phyloP scores from a whole-genome alignment of 1,139 yeast genomes.

The Yamadazyma triangularis region DNA sequence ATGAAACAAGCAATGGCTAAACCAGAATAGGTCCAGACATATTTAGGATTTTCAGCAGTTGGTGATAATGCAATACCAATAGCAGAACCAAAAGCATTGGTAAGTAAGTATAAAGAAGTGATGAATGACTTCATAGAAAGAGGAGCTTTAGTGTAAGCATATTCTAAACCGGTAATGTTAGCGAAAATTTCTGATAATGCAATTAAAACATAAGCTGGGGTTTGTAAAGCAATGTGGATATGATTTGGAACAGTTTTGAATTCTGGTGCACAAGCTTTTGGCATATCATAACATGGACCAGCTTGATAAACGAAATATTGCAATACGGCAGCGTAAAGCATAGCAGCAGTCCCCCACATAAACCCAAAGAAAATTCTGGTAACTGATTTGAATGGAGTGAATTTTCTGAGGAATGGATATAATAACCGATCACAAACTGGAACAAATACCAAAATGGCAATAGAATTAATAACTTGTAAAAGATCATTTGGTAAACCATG shows the following conservation, averaged over 20 bases:
- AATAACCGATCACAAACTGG: conserved; percentile 52
- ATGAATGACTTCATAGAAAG: conserved; percentile 60
- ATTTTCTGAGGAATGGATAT: conserved; percentile 53
- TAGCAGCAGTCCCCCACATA: conserved; percentile 62
- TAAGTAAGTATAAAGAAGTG: conserved; percentile 57
- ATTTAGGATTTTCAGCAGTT: conserved; percentile 61
- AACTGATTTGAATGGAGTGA: conserved; percentile 62
- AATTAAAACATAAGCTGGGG: conserved; percentile 60
- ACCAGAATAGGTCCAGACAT: conserved; percentile 63
- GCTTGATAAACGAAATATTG: conserved; percentile 69
- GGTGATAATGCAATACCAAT: conserved; percentile 70
- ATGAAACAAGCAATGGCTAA: conserved; percentile 55
- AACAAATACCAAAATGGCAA: conserved; percentile 57
- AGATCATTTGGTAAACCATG: conserved; percentile 66
- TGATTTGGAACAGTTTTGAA: conserved; percentile 39
- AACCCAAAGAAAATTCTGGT: conserved; percentile 76
- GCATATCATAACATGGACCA: conserved; percentile 73
- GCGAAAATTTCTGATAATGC: conserved; percentile 64
- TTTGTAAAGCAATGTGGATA: conserved; percentile 58
- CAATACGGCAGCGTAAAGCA: conserved; percentile 77
- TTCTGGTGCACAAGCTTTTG: conserved; percentile 33
- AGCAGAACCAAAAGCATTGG: conserved; percentile 67
- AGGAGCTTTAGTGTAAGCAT: conserved; percentile 71
- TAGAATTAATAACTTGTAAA: conserved; percentile 59
- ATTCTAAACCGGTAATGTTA: conserved; percentile 62